Conservation (phyloP, 352 stramenopile genomes). For the Globisporangium paroecandrum region DNA sequence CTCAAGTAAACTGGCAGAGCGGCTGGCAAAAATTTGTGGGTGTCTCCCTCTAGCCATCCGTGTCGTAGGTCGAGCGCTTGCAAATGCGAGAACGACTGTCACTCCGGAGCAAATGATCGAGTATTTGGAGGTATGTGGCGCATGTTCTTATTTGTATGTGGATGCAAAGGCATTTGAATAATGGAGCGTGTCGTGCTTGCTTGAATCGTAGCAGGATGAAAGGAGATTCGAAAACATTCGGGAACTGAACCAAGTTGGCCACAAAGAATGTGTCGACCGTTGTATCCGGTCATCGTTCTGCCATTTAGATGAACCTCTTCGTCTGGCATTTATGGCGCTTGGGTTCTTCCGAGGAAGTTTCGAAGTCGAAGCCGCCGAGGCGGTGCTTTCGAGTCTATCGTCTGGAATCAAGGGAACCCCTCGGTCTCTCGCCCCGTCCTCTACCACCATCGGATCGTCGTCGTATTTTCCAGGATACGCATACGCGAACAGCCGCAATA, state of each 20-base stretch:
- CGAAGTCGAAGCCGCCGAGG: constrained; percentile 61
- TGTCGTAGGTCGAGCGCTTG: constrained; percentile 69
- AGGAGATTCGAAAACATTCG: constrained; percentile 70
- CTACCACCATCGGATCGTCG: constrained; percentile 26
- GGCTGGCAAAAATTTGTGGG: constrained; percentile 67
- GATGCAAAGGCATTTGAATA: background rate
- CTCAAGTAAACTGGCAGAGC: constrained; percentile 53
- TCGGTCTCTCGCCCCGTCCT: constrained; percentile 28
- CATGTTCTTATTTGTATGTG: background rate
- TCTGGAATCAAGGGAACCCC: constrained; percentile 19
- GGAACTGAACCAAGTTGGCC: constrained; percentile 66
- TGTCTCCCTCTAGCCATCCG: constrained; percentile 80
- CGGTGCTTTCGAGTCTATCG: constrained; percentile 58
- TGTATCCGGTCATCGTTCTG: constrained; percentile 83
- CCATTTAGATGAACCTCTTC: constrained; percentile 63
- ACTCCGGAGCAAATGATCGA: constrained; percentile 81
- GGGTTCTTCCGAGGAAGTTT: constrained; percentile 82
- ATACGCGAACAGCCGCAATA: constrained; percentile 37
- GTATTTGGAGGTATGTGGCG: constrained; percentile 49
- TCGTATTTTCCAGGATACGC: constrained; percentile 49
- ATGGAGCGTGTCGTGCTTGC: background rate
- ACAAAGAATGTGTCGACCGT: constrained; percentile 76
- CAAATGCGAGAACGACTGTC: constrained; percentile 69
- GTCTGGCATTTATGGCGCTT: constrained; percentile 79
- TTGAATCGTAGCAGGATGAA: constrained; percentile 43